Percentiles rank a stretch among this genome's conserved stretches.
Conservation (phyloP, 495 filamentous ascomycete species). For the Penicillium pancosmium region DNA sequence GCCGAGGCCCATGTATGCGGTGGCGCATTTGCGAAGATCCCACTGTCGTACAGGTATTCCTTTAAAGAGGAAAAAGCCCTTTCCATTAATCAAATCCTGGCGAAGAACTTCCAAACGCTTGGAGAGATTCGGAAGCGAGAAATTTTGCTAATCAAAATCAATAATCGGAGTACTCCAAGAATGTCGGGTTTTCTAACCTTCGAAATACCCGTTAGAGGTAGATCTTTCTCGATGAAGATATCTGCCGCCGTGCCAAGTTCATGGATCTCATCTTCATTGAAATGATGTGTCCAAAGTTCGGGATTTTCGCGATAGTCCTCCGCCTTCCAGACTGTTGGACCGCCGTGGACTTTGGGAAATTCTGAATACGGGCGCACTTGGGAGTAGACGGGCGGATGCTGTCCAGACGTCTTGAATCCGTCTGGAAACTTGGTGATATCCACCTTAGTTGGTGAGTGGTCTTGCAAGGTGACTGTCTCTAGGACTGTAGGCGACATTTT, state of each 20-base stretch:
- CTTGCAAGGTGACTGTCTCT: conserved; percentile 7
- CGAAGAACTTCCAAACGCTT: conserved; percentile 59
- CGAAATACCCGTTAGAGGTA: conserved; percentile 73
- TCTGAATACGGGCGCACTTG: conserved; percentile 65
- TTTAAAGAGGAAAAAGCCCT: conserved; percentile 90
- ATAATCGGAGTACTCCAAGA: not conserved
- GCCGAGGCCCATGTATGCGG: conserved; percentile 90
- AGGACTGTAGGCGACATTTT: conserved; percentile 23
- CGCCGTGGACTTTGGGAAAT: conserved; percentile 75
- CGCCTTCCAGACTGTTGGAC: conserved; percentile 76
- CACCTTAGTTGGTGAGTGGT: conserved; percentile 11
- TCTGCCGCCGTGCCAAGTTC: conserved; percentile 72
- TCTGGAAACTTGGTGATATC: conserved; percentile 51
- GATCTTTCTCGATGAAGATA: conserved; percentile 61
- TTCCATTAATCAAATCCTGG: conserved; percentile 76
- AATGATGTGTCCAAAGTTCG: conserved; percentile 75
- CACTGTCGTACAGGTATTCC: conserved; percentile 75
- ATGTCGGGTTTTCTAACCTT: conserved; percentile 45
- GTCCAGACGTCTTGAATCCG: conserved; percentile 72
- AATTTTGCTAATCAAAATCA: conserved; percentile 30
- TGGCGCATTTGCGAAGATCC: conserved; percentile 78
- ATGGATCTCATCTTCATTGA: conserved; percentile 64
- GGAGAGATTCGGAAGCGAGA: conserved; percentile 66
- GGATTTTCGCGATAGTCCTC: conserved; percentile 71
- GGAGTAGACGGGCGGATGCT: conserved; percentile 73